phyloP scores from a whole-genome alignment of 225 moss, liverwort and hornwort species.

The Marchantia polymorpha region DNA sequence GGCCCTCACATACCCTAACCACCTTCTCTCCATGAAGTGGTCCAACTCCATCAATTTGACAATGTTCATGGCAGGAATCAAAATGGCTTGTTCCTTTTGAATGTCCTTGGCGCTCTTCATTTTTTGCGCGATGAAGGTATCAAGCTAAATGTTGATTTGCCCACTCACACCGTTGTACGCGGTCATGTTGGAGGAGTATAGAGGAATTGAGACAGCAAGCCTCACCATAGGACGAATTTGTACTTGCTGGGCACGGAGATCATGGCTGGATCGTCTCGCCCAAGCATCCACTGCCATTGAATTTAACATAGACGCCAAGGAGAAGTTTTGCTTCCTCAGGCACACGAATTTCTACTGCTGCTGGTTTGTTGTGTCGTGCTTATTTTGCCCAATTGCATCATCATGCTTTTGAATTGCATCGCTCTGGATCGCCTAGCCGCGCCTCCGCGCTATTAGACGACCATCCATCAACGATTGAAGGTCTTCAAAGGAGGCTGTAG shows the following conservation, averaged over 20 bases:
- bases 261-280: background rate
- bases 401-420: too few relatives aligned
- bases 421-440: too few relatives aligned
- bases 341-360: background rate
- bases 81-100: background rate
- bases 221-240: conserved; percentile 5
- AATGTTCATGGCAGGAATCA: conserved; percentile 12
- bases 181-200: conserved; percentile 14
- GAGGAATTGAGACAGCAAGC: conserved; percentile 23
- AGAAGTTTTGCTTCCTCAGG: background rate
- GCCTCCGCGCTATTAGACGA: too few relatives aligned
- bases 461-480: too few relatives aligned
- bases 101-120: background rate
- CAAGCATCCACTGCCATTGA: conserved; percentile 9
- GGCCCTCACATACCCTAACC: background rate
- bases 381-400: too few relatives aligned
- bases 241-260: background rate
- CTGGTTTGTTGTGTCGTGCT: too few relatives aligned
- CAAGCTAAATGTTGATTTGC: background rate
- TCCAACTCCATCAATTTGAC: conserved; percentile 11
- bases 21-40: conserved; percentile 15
- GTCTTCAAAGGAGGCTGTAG: too few relatives aligned
- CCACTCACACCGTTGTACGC: conserved; percentile 23
- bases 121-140: background rate
- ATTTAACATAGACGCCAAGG: background rate